Base-by-base conservation (phyloP, 2,329 filamentous ascomycete genomes). In the Endoconidiophora polonica region DNA sequence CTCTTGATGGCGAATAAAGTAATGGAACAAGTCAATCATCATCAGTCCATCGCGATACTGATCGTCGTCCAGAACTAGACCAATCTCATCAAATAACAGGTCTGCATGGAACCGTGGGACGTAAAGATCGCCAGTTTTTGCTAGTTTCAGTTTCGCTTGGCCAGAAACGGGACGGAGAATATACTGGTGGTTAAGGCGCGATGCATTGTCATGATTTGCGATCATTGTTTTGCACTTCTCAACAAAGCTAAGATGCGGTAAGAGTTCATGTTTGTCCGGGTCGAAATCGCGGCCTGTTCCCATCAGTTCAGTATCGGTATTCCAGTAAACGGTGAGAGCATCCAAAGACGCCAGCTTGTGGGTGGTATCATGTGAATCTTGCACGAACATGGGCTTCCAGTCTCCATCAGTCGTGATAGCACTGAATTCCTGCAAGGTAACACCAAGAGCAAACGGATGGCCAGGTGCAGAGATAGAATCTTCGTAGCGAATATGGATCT, bases 11-110 rank as follows among this genome's bases (percentile, higher is more conserved):
- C 90, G 81, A 58, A 95, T 84, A 63, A 96, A 98, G 66, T 94
- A 96, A 64, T 98, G 91, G 69, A 99, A 98, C 2, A 96, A 71
- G 61, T 99, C 91, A 2, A 96, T 84, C 70, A 99, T 84, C 91
- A 98, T 98, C 52, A 99, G 68, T 4, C 83, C 86, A 66, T 99
- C 91, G 26, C 93, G 83, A 61, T 99, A 99, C 62, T 99, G 91
- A 56, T 95, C 79, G 56, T 98, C 90, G 57, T 99, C 93, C 29
- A 99, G 74, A n/a, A 96, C 85, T 55, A 99, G 81, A 46, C 93
- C 91, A 52, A 99, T 88, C 61, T 99, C 93, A 60, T 99, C 90
- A 58, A 99, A 99, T 1, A 96, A 68, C 16, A 98, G 67, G 38
- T 83, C 84, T 24, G 88, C 86, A 65, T 95, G 96, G 68, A 91